phyloP scores from a whole-genome alignment of 345 rosid species.

The Eucalyptus urophylla region DNA sequence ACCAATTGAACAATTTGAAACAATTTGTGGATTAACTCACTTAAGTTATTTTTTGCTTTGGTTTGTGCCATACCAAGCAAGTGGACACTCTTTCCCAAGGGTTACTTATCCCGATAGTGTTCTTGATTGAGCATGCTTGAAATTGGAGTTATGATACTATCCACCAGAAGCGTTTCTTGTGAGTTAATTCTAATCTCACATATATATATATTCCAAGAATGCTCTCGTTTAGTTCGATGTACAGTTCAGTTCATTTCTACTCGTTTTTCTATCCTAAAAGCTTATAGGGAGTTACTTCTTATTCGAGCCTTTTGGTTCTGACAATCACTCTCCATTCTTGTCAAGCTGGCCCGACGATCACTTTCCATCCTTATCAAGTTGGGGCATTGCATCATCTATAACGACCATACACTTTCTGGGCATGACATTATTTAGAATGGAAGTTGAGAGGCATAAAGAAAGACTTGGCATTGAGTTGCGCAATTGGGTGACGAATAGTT shows the following conservation, averaged over 20 bases:
- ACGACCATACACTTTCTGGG: fast-evolving
- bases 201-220: background rate
- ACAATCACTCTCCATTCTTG: background rate
- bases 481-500: background rate
- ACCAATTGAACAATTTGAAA: background rate
- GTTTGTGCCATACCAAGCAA: background rate
- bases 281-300: background rate
- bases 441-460: background rate
- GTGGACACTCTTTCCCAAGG: background rate
- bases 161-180: fast-evolving
- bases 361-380: fast-evolving
- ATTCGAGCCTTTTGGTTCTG: fast-evolving
- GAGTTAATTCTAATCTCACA: background rate
- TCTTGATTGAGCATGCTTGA: background rate
- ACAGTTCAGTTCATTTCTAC: fast-evolving
- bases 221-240: fast-evolving
- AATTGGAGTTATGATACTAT: background rate
- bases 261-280: background rate
- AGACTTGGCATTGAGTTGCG: fast-evolving
- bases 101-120: fast-evolving
- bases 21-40: background rate
- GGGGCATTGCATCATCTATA: background rate
- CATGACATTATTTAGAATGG: background rate
- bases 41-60: background rate
- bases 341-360: fast-evolving